Evolutionary conservation across 345 rosid species (phyloP), one percentile per base, ranked within the genome.

Genomic region (Geranium brycei): DNA sequence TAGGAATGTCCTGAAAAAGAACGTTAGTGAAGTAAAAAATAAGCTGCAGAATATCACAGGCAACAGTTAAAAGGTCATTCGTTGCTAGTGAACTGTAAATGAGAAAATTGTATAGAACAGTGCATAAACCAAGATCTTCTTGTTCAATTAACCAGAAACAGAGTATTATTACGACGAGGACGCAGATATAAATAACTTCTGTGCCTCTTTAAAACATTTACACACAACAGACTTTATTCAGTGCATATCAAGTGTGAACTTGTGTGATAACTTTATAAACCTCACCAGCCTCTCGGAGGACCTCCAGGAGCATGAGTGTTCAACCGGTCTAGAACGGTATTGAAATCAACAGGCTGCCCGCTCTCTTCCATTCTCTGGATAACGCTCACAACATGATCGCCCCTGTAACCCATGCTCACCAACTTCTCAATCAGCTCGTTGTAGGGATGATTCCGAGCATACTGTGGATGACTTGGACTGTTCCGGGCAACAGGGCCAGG

Each of bases 341-440:
- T 91, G 53, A 85, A 91, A 73, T 95, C 96, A 67, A 95, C 86
- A 2, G 89, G 77, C 80, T 85, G 96, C 1, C 97, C 97, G 17
- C 79, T 87, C 67, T 95, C 97, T 71, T 91, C 97, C 96, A 91
- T 84, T 82, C 93, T 64, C 72, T 95, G 97, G 64, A 95, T 95
- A 75, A 88, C 95, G 3, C 72, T 71, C 5, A 73, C 78, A 30
- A 79, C 90, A 71, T 73, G 87, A 64, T 95, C 99, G 10, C 81
- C 90, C 74, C 99, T 82, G 78, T 82, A 91, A 53, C 97, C 99
- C 99, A 95, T 95, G 82, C 73, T 82, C 71, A 78, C 79, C 73
- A 91, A 68, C 76, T 91, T 95, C 70, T 95, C 99, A 14, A 91
- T 80, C 82, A 95, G 65, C 47, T 95, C 97, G 5, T 73, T 62